Base-by-base conservation (phyloP, 169 alveolate species). In the Plasmodium berghei region DNA sequence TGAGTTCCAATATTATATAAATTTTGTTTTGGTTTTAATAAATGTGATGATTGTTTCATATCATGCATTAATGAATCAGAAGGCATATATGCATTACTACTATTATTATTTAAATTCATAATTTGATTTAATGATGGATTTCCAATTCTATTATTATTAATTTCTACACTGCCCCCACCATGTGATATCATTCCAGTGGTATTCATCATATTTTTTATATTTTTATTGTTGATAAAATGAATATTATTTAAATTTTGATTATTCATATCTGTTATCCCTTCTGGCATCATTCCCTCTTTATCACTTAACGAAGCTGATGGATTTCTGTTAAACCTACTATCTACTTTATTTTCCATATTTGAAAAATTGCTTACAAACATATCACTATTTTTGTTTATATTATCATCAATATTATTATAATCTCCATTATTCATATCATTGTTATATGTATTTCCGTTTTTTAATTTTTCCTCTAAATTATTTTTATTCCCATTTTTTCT, bases 11-110 rank as follows among this genome's bases (percentile, higher is more conserved):
- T 34, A 28, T 40, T 55, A 61, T 83, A 16, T 16, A 14, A 83
- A 61, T 69, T 67, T 24, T 42, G 77, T 48, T 83, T 83, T 10
- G 66, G 66, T 42, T 83, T 83, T 14, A 61, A 9, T 49, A 52
- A 22, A 56, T 72, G 85, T 55, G 85, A 28, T 67, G 66, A 6
- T n/a, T 67, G 90, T 14, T 83, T 83, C 85, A 83, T 54, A 14
- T 83, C 75, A 12, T 83, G 83, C 63, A 56, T 83, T 20, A 20
- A n/a, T 48, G 67, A 67, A 55, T 83, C 90, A 20, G 58, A 1
- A 12, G 66, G 69, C 5, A 70, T 70, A 49, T 70, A 48, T 66
- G 42, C 42, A 70, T 66, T 18, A 28, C 49, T 18, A 28, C 49
- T 20, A 46, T 16, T 28, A 26, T 16, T 10, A 2, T 46, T 12